These are phyloP conservation scores for Globisporangium abappressorium DNA, from an alignment of 352 stramenopile genomes.

Conservation along the genomic window DNA sequence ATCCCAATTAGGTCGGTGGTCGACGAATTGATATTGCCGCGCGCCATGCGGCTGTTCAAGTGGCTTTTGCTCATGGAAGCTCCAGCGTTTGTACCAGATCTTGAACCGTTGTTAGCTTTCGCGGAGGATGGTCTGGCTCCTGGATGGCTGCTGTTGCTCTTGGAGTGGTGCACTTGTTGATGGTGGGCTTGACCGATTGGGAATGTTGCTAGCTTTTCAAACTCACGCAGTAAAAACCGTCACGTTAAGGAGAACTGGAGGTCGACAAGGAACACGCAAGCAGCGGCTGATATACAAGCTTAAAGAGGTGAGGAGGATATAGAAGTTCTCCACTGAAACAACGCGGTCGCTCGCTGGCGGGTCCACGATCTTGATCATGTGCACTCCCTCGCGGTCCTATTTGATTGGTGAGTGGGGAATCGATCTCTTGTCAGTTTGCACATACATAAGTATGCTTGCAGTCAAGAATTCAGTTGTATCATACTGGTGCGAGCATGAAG, in stretches of 20 bases:
- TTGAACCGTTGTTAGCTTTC: constrained; percentile 3
- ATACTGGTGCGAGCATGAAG: constrained; percentile 48
- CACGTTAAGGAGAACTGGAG: constrained; percentile 39
- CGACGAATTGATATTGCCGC: background rate
- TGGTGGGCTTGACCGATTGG: constrained; percentile 47
- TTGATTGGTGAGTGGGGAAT: background rate
- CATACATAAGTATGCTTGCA: background rate
- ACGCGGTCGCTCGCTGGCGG: constrained; percentile 36
- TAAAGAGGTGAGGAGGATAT: constrained; percentile 47
- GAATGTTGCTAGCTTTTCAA: constrained; percentile 62
- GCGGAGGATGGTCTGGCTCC: constrained; percentile 7
- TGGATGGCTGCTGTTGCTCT: background rate
- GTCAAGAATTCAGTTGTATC: background rate
- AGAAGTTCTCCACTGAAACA: constrained; percentile 68
- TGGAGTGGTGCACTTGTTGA: constrained; percentile 12
- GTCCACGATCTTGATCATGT: constrained; percentile 63
- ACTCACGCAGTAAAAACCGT: constrained; percentile 53
- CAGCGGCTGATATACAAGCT: background rate
- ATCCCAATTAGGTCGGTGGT: constrained; percentile 1
- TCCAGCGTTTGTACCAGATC: background rate
- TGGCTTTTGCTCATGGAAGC: background rate
- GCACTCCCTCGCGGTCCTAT: constrained; percentile 63
- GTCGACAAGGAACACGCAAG: background rate
- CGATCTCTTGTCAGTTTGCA: background rate
- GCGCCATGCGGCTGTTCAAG: background rate